These are phyloP conservation scores for Tieghemostelium lacteum DNA, from an alignment of 78 protist genomes.

Conservation along the genomic window DNA sequence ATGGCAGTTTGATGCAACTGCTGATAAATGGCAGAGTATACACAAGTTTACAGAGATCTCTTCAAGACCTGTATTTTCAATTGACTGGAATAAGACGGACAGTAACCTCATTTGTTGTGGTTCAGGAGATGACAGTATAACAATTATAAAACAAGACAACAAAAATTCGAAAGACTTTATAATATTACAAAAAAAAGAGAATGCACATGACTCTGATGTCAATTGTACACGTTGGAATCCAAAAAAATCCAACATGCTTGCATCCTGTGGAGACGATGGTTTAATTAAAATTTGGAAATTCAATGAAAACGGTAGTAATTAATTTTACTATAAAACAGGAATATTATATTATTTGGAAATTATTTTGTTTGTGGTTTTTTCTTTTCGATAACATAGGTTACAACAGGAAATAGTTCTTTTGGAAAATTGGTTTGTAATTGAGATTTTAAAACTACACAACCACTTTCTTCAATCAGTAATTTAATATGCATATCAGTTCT, in stretches of 20 bases:
- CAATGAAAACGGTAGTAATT: too few species aligned
- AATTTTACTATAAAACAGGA: too few species aligned
- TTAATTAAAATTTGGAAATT: constrained; percentile 85
- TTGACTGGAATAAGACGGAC: too few species aligned
- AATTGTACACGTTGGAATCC: constrained; percentile 91
- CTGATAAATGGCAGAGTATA: constrained; percentile 37
- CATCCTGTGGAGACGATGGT: constrained; percentile 90
- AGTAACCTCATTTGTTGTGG: constrained; percentile 67
- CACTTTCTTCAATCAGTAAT: constrained; percentile 69
- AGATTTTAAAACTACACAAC: constrained; percentile 40
- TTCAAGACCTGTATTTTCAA: constrained; percentile 77
- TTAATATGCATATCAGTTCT: constrained; percentile 75
- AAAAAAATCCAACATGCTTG: constrained; percentile 39
- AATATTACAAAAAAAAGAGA: constrained; percentile 1
- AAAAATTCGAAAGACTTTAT: neutral
- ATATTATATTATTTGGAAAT: too few species aligned
- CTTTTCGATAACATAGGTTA: constrained; percentile 51
- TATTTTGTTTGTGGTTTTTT: neutral
- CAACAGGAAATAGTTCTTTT: constrained; percentile 84
- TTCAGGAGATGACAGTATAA: constrained; percentile 86
- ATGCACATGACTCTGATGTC: constrained; percentile 89
- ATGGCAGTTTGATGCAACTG: constrained; percentile 7
- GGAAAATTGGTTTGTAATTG: constrained; percentile 85
- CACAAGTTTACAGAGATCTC: constrained; percentile 40
- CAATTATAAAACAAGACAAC: constrained; percentile 35